Base-by-base conservation (phyloP, 208 protist genomes). In the Kentomonas sorsogonicus region DNA sequence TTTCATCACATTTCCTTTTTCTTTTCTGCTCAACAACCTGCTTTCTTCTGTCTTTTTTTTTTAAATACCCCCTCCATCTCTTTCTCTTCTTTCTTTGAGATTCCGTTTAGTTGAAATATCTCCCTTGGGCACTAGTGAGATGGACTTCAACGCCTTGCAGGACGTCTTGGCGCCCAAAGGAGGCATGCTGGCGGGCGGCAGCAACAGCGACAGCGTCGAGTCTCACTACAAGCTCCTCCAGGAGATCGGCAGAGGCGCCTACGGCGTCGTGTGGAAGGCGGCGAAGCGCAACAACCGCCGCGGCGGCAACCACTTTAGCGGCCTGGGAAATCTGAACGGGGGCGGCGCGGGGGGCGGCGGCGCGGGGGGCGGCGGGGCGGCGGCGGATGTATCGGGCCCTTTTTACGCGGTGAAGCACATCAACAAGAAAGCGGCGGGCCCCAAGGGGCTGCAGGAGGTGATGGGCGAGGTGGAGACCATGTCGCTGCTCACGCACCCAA, bases 381-480 rank as follows among this genome's bases (percentile, higher is more conserved):
- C n/a, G n/a, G n/a, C n/a, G n/a, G n/a, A n/a, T n/a, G n/a, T n/a
- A n/a, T n/a, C n/a, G n/a, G n/a, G 65, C 23, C 72, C 72, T 26
- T 22, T 67, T 1, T 93, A 77, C 59, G 86, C 84, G 11, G 69
- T 94, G 27, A 96, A 96, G 64, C 74, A 83, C 29, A 90, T 96
- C 31, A 80, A 89, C 66, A 94, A 92, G 53, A 66, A 66, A 3
- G 47, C 63, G 6, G 84, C 79, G 0, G 86, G 85, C 20, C 53
- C 70, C 0, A 85, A 84, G 52, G 83, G 88, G 3, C 60, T 93
- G 20, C 56, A 69, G 9, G 74, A 80, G 45, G 78, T 93, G 1
- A 89, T 93, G 77, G 77, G 82, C 1, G 91, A 97, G 51, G 91
- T 95, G 0, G 79, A 93, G 40, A 95, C 91, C n/a, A 89, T 96